Conservation (phyloP, 345 rosid species). For the Salix arbutifolia region DNA sequence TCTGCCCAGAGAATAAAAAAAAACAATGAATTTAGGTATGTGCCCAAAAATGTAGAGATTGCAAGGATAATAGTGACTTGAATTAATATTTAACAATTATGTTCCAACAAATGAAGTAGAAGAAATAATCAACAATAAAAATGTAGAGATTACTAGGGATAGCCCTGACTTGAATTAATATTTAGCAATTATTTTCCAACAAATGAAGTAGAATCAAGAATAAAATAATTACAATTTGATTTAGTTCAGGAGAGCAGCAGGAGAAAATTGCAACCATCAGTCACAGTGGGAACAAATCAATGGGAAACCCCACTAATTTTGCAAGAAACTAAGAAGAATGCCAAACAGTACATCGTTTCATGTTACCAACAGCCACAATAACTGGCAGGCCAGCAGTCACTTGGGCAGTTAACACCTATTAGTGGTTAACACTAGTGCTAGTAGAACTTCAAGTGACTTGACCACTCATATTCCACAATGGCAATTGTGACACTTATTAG, state of each 20-base stretch:
- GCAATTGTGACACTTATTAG: neutral
- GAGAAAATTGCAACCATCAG: neutral
- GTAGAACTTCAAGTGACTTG: neutral
- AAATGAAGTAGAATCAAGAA: neutral
- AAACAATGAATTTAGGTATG: neutral
- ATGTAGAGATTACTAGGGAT: neutral
- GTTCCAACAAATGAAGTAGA: neutral
- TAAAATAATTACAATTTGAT: neutral
- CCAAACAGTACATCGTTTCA: neutral
- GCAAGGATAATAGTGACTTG: neutral
- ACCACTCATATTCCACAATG: neutral
- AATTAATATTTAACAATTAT: neutral
- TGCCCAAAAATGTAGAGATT: neutral
- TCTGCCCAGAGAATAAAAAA: conserved; percentile 47
- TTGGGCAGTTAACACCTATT: neutral
- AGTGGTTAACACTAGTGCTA: neutral
- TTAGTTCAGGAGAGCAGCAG: too few relatives aligned
- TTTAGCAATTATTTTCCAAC: neutral
- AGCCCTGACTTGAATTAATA: neutral
- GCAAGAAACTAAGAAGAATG: neutral
- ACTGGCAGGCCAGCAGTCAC: neutral
- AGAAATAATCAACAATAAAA: neutral
- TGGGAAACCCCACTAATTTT: neutral
- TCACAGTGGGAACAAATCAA: neutral
- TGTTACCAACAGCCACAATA: neutral